Evolutionary conservation across 2,329 filamentous ascomycete species (phyloP).

Genomic region (Helotiales sp.): DNA sequence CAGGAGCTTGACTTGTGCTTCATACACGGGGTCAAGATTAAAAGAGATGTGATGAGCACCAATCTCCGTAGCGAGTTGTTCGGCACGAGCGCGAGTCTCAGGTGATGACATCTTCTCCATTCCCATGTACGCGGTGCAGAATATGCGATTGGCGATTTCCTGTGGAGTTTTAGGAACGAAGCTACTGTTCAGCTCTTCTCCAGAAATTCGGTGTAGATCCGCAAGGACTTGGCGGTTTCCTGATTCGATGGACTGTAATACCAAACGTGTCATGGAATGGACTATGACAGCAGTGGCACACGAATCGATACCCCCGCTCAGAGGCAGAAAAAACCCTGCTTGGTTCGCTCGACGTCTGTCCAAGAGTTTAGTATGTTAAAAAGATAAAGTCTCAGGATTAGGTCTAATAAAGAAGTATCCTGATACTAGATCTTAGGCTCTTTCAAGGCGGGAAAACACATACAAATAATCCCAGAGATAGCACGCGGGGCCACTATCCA

Average conservation of each 20-base stretch:
- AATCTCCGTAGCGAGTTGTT: slow-evolving; percentile 63
- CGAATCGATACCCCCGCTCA: slow-evolving; percentile 65
- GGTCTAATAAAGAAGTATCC: too few species aligned
- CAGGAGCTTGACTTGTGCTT: slow-evolving; percentile 54
- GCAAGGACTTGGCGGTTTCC: slow-evolving; percentile 56
- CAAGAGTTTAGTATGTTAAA: too few species aligned
- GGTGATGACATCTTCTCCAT: slow-evolving; percentile 53
- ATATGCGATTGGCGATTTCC: slow-evolving; percentile 62
- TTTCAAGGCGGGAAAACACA: too few species aligned
- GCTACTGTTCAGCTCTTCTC: slow-evolving; percentile 50
- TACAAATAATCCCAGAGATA: too few species aligned
- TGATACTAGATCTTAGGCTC: too few species aligned
- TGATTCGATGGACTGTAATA: slow-evolving; percentile 56
- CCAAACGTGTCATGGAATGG: slow-evolving; percentile 54
- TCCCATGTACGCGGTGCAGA: slow-evolving; percentile 73
- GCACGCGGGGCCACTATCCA: slow-evolving; percentile 64
- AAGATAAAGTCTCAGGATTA: slow-evolving; percentile 56
- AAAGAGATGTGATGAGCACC: slow-evolving; percentile 75
- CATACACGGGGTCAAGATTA: slow-evolving; percentile 47
- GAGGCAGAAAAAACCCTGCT: slow-evolving; percentile 61
- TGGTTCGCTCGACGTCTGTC: slow-evolving; percentile 19
- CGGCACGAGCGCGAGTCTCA: slow-evolving; percentile 66
- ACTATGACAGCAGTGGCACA: slow-evolving; percentile 57
- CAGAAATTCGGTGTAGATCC: slow-evolving; percentile 56
- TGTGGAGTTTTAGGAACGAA: slow-evolving; percentile 52